These are phyloP conservation scores for Camellia sinensis DNA, from an alignment of 148 eudicot species.

Conservation along the genomic window DNA sequence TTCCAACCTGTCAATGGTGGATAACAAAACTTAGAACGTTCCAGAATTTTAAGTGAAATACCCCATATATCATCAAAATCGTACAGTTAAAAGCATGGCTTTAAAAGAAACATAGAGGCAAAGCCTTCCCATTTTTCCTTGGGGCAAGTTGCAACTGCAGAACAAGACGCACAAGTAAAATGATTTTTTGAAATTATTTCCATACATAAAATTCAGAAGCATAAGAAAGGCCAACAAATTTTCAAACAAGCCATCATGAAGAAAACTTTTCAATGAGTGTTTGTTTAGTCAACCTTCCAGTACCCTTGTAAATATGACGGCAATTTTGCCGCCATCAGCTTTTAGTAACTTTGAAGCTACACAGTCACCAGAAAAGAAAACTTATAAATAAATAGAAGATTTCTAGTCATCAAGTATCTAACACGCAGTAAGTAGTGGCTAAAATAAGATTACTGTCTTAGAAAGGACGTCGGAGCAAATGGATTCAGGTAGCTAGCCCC, in stretches of 20 bases:
- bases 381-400: neutral
- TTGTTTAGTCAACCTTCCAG: neutral
- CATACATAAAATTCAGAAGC: neutral
- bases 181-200: neutral
- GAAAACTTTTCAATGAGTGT: neutral
- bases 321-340: neutral
- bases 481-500: neutral
- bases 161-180: neutral
- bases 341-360: slow-evolving; percentile 5
- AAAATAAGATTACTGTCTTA: too few relatives aligned
- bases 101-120: neutral
- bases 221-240: neutral
- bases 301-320: neutral
- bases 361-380: neutral
- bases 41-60: neutral
- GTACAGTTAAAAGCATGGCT: neutral
- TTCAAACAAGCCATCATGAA: neutral
- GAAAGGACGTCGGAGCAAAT: neutral
- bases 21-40: slow-evolving; percentile 8
- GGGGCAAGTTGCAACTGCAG: slow-evolving; percentile 8
- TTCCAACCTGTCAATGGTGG: slow-evolving; percentile 76
- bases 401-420: neutral
- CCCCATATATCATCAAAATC: neutral
- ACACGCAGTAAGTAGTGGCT: too few relatives aligned
- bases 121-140: neutral